Conservation (phyloP, 1,284 basidiomycete genomes). For the Ustilago xerochloae region DNA sequence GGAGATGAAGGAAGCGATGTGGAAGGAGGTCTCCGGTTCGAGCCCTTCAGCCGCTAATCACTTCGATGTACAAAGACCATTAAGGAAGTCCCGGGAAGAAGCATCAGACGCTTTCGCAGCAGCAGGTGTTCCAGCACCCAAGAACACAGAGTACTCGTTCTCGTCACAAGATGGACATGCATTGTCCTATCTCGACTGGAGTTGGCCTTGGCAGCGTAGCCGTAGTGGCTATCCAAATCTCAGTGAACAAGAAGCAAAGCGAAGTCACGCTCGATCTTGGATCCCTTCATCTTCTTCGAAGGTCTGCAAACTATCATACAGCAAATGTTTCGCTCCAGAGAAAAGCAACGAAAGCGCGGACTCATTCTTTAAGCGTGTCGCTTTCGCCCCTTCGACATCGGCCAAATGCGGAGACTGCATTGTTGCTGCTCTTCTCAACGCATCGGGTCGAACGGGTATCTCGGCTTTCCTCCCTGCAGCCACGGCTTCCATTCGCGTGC, state of each 20-base stretch:
- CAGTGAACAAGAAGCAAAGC: not conserved
- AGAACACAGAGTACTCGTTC: conserved; percentile 52
- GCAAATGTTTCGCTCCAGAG: conserved; percentile 12
- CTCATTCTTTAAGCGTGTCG: conserved; percentile 48
- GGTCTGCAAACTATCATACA: conserved; percentile 19
- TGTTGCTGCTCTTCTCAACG: conserved; percentile 37
- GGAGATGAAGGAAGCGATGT: conserved; percentile 64
- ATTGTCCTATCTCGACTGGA: conserved; percentile 46
- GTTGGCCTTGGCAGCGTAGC: conserved; percentile 43
- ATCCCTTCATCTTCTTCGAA: not conserved
- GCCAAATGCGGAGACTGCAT: conserved; percentile 44
- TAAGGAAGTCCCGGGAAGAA: conserved; percentile 20
- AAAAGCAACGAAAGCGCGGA: conserved; percentile 12
- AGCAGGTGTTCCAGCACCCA: conserved; percentile 30
- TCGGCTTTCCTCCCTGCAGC: conserved; percentile 32
- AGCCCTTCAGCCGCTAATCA: not conserved
- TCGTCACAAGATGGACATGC: conserved; percentile 45
- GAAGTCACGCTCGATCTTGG: conserved; percentile 20
- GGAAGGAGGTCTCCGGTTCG: conserved; percentile 68
- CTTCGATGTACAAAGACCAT: conserved; percentile 16
- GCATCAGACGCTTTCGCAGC: conserved; percentile 9
- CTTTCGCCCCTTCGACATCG: conserved; percentile 21
- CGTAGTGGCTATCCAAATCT: conserved; percentile 50
- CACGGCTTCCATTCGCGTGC: conserved; percentile 5
- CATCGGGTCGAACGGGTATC: conserved; percentile 31